These are phyloP conservation scores for Fusarium tupiense DNA, from an alignment of 2,329 filamentous ascomycete species.

Conservation along the genomic window DNA sequence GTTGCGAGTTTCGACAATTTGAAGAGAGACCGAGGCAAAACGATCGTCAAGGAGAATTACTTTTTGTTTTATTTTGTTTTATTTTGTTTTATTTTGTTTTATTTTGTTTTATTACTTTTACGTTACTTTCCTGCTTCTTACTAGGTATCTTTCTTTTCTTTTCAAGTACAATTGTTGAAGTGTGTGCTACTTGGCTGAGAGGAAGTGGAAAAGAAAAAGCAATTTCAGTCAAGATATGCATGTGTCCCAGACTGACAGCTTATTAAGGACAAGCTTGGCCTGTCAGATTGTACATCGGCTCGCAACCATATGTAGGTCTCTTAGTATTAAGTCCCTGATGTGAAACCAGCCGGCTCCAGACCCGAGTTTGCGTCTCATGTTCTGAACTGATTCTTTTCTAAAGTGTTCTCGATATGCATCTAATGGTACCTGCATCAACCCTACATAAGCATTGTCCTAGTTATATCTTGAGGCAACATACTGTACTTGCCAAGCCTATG, in stretches of 20 bases:
- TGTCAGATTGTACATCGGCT: neutral
- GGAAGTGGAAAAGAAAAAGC: neutral
- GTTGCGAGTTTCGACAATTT: slow-evolving; percentile 32
- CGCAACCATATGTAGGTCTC: neutral
- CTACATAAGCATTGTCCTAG: neutral
- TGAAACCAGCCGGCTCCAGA: slow-evolving; percentile 17
- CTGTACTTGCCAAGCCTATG: neutral
- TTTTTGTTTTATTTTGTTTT: neutral
- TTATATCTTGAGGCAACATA: neutral
- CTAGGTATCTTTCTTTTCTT: neutral
- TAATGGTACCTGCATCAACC: slow-evolving; percentile 33
- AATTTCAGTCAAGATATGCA: slow-evolving; percentile 5
- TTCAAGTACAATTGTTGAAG: neutral
- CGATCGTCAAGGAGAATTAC: neutral
- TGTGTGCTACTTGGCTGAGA: neutral
- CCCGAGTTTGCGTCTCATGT: slow-evolving; percentile 14
- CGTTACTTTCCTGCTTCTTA: neutral
- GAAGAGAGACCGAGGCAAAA: slow-evolving; percentile 1
- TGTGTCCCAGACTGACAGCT: slow-evolving; percentile 13
- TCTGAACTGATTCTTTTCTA: neutral
- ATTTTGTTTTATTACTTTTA: neutral
- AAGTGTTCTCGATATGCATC: slow-evolving; percentile 10
- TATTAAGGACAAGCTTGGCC: neutral
- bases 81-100: neutral
- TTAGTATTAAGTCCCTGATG: neutral